Evolutionary conservation across 1,139 yeast genomes (phyloP).

Genomic region (Maudiozyma humilis): DNA sequence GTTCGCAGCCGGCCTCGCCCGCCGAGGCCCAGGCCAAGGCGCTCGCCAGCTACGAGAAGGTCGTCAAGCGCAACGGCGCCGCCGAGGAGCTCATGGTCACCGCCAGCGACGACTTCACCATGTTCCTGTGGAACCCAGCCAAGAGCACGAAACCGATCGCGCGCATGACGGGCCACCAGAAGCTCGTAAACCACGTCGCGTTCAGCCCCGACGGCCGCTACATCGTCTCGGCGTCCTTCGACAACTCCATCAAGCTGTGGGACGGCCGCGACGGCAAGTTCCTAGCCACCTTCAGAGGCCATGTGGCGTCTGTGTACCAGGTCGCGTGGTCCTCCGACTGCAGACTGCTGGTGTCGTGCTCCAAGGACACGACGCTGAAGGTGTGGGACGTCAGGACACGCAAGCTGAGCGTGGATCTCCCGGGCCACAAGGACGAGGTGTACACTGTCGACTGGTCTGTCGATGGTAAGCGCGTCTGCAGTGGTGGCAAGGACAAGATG

Average conservation of each 20-base stretch:
- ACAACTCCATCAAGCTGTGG: slow-evolving; percentile 91
- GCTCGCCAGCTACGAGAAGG: slow-evolving; percentile 61
- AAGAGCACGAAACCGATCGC: slow-evolving; percentile 74
- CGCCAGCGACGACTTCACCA: slow-evolving; percentile 94
- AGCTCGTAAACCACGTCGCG: slow-evolving; percentile 88
- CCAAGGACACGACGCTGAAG: slow-evolving; percentile 92
- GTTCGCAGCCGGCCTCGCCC: slow-evolving; percentile 40
- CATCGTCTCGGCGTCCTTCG: slow-evolving; percentile 89
- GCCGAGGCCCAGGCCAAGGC: slow-evolving; percentile 57
- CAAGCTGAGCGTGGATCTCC: slow-evolving; percentile 78
- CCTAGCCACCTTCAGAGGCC: slow-evolving; percentile 85
- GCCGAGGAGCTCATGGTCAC: slow-evolving; percentile 78
- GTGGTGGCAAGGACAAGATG: slow-evolving; percentile 95
- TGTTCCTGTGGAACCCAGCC: slow-evolving; percentile 94
- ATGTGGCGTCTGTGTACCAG: slow-evolving; percentile 95
- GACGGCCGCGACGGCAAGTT: slow-evolving; percentile 91
- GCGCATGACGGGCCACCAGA: slow-evolving; percentile 96
- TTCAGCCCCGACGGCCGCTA: slow-evolving; percentile 93
- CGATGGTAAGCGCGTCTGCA: slow-evolving; percentile 86
- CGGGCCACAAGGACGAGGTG: slow-evolving; percentile 94
- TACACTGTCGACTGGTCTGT: slow-evolving; percentile 97
- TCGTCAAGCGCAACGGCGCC: slow-evolving; percentile 63
- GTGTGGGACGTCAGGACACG: slow-evolving; percentile 92
- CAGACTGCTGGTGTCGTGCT: slow-evolving; percentile 80
- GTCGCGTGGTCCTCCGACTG: slow-evolving; percentile 99